Percentiles rank a stretch among this genome's conserved stretches.
Conservation (phyloP, 2,329 filamentous ascomycete genomes). For the Colletotrichum sp. region DNA sequence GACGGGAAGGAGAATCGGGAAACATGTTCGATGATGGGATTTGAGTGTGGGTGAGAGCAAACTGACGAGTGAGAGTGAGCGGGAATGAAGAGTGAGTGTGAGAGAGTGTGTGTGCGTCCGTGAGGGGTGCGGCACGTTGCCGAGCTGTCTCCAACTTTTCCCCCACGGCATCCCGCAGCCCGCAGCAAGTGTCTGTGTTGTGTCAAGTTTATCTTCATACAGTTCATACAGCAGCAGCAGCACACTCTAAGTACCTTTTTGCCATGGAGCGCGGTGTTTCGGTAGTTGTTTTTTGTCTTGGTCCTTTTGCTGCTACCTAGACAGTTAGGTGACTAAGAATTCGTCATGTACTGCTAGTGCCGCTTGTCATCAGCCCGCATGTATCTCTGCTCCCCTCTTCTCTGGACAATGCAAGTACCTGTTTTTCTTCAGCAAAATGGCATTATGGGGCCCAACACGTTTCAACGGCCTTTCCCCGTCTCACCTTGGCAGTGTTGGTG, state of each 20-base stretch:
- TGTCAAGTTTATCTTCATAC: background rate
- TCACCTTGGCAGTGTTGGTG: constrained; percentile 1
- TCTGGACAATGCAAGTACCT: background rate
- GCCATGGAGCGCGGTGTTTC: background rate
- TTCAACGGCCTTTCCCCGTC: background rate
- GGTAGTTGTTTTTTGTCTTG: background rate
- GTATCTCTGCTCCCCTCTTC: background rate
- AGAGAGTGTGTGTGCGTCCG: background rate
- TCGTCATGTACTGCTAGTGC: background rate
- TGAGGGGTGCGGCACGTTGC: constrained; percentile 9
- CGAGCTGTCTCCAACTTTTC: constrained; percentile 7
- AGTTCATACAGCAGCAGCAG: background rate
- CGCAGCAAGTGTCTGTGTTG: background rate
- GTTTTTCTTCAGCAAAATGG: background rate
- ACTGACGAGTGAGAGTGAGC: background rate
- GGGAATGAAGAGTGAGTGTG: background rate
- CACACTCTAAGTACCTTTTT: background rate
- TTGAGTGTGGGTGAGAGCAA: background rate
- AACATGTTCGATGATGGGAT: background rate
- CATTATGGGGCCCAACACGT: background rate
- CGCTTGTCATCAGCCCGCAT: background rate
- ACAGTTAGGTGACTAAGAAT: background rate
- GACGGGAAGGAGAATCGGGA: background rate
- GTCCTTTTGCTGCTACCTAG: too few species aligned
- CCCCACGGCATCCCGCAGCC: background rate